Evolutionary conservation across 83 land plant genomes (phyloP), one percentile per base, ranked within the genome.

Genomic region (Diphasiastrum complanatum): DNA sequence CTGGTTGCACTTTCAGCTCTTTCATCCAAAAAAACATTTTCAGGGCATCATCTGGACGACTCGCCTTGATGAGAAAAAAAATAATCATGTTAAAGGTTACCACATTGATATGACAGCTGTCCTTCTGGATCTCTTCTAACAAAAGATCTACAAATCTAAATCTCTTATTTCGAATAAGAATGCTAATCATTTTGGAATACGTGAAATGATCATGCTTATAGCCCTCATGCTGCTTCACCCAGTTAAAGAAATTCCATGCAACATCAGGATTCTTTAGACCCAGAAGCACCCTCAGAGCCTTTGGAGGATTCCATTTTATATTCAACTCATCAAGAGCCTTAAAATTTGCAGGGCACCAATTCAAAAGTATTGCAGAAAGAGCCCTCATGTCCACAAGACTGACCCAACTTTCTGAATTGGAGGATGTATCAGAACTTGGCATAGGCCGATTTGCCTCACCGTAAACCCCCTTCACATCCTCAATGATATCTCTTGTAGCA

Each of bases 11-110:
- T 18, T 32, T 32, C 14, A 55, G 16, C n/a, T 27, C 59, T 27
- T 30, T 55, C 59, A 55, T 55, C 59, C 59, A 55, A 35, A 20
- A 55, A 27, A 55, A 55, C 14, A 55, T 55, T 27, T 30, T 55
- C 34, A 55, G 14, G 19, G 35, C 59, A 20, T 20, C 35, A 14
- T 27, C 11, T 6, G 30, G 59, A 5, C 31, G 26, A 35, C 27
- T 12, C 34, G 30, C 34, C 14, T 20, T 27, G 1, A 35, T 10
- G 19, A 55, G 59, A n/a, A 35, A 16, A 27, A 11, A 55, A 0
- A 55, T 55, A 11, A 55, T 6, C 14, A 35, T 20, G 59, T 55
- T 55, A n/a, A 55, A 20, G 11, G 59, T 55, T 6, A 55, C 35
- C 6, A 27, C 27, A 14, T 27, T 30, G 11, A 55, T 16, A 14